These are phyloP conservation scores for Inonotus hispidus DNA, from an alignment of 1,284 basidiomycete genomes.

Conservation along the genomic window DNA sequence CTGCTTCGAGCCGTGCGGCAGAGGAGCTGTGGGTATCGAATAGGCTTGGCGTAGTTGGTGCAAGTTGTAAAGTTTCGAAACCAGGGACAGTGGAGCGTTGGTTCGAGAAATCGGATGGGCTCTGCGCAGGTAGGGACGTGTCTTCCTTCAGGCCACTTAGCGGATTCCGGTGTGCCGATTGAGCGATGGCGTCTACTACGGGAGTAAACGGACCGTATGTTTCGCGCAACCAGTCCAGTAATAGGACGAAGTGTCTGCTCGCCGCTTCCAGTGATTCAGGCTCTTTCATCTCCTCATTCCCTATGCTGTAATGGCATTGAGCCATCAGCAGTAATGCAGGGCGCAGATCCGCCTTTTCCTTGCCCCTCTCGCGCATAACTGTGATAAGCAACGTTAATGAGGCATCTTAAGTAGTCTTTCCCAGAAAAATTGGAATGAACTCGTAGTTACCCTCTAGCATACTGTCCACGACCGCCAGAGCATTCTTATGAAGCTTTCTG, in stretches of 20 bases:
- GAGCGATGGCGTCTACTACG: constrained; percentile 10
- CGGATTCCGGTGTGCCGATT: background rate
- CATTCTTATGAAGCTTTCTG: constrained; percentile 3
- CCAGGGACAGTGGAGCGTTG: background rate
- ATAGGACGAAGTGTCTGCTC: constrained; percentile 2
- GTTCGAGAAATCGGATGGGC: background rate
- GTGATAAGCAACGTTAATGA: background rate
- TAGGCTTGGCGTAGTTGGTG: background rate
- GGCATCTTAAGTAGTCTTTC: background rate
- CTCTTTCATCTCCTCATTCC: constrained; percentile 6
- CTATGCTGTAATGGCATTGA: constrained; percentile 16
- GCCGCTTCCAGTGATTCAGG: background rate
- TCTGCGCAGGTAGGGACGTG: background rate
- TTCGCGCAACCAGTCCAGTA: constrained; percentile 15
- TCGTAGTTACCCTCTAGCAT: constrained; percentile 18
- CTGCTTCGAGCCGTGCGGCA: background rate
- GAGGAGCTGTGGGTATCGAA: background rate
- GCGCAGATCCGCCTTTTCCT: constrained; percentile 13
- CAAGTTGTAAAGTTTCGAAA: background rate
- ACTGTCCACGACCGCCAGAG: background rate
- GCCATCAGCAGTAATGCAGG: constrained; percentile 16
- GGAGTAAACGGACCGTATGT: constrained; percentile 10
- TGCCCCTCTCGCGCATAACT: constrained; percentile 15
- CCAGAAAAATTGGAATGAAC: background rate
- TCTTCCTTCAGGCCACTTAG: background rate